Evolutionary conservation across 176 grass and related monocot genomes (phyloP), one percentile per base, ranked within the genome.

Genomic region (Poa annua): DNA sequence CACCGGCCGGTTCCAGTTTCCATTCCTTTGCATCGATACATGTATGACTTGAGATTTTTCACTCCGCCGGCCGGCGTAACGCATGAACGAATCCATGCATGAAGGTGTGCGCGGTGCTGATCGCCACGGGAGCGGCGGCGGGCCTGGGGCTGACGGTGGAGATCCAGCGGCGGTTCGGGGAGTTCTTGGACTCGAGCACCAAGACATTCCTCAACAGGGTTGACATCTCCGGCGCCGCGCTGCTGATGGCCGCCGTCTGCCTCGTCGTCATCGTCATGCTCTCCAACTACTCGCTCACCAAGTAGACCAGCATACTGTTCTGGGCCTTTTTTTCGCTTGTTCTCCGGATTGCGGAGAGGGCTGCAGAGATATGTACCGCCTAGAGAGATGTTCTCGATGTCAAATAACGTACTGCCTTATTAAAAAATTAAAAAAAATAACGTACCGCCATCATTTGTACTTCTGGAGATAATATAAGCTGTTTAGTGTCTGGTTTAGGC

Each of bases 251-350:
- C 5, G 44, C 70, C 16, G n/a, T 72, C 0, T 80, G 76, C 84
- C 3, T 53, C 54, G 44, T 86, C 1, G 12, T 38, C 76, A 74
- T 74, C 5, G 12, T 86, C 20, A 80, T 65, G 11, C 52, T 86
- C 7, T 80, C 84, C 21, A 47, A 20, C 39, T 49, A 65, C 55
- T 74, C 77, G 0, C 56, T 86, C 56, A 75, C 75, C 54, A 60
- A 42, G 35, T 77, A 77, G 54, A 42, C 9, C 47, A 12, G 13
- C 47, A 49, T 49, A 13, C 47, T 49, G 47, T 15, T 49, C 12
- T 15, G 11, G 47, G 1, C 47, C 47, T 49, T 50, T 16, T 49
- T 16, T 5, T 9, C 14, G 0, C 13, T 16, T 50, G 13, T 50
- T 4, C 48, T 16, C 48, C 13, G 4, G 48, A 4, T 4, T 50